These are phyloP conservation scores for Solanum lignicaule DNA, from an alignment of 257 asterid species.

Conservation along the genomic window DNA sequence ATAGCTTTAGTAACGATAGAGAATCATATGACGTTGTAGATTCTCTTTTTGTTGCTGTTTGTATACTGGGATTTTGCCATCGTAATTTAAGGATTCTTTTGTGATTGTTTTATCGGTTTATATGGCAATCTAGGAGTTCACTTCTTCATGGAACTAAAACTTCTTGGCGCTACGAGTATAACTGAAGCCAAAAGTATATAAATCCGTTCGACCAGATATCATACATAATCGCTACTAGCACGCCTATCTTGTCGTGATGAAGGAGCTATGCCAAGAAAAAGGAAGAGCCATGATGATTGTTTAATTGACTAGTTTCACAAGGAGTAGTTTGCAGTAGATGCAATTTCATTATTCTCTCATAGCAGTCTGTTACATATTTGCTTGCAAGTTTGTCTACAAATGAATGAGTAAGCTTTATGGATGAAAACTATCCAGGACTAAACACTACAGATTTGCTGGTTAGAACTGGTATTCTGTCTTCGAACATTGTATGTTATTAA, in stretches of 20 bases:
- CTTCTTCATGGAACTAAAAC: not conserved
- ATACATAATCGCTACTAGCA: not conserved
- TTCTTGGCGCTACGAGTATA: not conserved
- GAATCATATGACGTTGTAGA: not conserved
- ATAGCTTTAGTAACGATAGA: not conserved
- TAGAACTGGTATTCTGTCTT: not conserved
- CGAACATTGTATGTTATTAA: not conserved
- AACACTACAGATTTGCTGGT: not conserved
- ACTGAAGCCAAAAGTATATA: not conserved
- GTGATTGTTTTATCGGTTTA: not conserved
- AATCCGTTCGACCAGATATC: not conserved
- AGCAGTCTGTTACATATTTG: not conserved
- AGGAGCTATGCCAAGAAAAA: not conserved
- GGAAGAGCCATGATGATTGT: not conserved
- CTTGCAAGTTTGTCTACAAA: not conserved
- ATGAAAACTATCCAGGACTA: not conserved
- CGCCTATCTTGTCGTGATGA: not conserved
- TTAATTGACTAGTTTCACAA: not conserved
- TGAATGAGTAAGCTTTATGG: not conserved
- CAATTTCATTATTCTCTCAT: not conserved
- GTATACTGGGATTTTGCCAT: not conserved
- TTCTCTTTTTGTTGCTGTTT: not conserved
- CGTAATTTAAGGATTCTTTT: not conserved
- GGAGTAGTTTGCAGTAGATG: not conserved
- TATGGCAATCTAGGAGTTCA: not conserved